phyloP scores from a whole-genome alignment of 441 rosid species.

The Daphne laureola region DNA sequence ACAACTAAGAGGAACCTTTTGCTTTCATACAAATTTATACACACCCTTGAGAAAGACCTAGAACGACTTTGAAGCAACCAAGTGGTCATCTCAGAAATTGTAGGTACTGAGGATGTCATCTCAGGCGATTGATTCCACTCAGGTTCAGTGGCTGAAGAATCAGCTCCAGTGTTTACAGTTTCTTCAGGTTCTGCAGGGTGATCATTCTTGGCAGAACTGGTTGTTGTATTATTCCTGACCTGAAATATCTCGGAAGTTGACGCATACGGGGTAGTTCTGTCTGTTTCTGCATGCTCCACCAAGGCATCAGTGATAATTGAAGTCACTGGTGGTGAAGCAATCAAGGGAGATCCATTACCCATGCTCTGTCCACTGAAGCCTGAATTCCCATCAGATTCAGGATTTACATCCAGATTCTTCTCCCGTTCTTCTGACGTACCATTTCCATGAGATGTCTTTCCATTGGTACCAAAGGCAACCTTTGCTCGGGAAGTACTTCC shows the following conservation, averaged over 20 bases:
- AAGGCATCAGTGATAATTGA: constrained; percentile 13
- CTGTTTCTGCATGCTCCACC: constrained; percentile 6
- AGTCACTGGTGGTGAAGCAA: constrained; percentile 10
- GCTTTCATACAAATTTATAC: constrained; percentile 9
- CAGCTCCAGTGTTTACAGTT: constrained; percentile 9
- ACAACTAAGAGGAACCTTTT: too few relatives aligned
- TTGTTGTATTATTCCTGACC: constrained; percentile 15
- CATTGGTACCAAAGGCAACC: background rate
- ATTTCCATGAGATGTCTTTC: constrained; percentile 15
- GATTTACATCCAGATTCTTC: constrained; percentile 15
- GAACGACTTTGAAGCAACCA: constrained; percentile 42
- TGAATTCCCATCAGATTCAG: constrained; percentile 12
- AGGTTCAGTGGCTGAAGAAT: constrained; percentile 18
- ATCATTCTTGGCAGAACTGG: constrained; percentile 13
- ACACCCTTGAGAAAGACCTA: constrained; percentile 34
- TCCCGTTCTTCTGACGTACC: constrained; percentile 11
- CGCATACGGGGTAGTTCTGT: constrained; percentile 10
- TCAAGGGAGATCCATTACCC: constrained; percentile 10
- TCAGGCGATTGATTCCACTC: constrained; percentile 24
- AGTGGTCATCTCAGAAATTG: constrained; percentile 50
- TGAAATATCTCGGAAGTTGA: constrained; percentile 18
- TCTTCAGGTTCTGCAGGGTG: constrained; percentile 20
- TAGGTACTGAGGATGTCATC: constrained; percentile 29
- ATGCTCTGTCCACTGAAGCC: constrained; percentile 7
- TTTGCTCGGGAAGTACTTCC: background rate